Evolutionary conservation across 2,329 filamentous ascomycete species (phyloP), one percentile per base, ranked within the genome.

Genomic region (Moelleriella libera): DNA sequence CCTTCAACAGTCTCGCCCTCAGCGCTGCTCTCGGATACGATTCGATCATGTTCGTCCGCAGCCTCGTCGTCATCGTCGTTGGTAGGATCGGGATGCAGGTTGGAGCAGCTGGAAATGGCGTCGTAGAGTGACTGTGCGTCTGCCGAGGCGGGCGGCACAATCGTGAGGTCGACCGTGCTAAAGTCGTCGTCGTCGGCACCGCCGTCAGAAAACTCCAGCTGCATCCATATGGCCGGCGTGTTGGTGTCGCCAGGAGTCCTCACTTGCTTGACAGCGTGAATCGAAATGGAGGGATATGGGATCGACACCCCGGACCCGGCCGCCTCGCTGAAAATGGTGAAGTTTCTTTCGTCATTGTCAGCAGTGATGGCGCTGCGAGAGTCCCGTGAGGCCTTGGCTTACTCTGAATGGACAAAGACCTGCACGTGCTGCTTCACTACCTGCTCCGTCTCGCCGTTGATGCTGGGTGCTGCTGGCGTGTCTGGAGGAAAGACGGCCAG

Each of bases 51-150:
- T 40, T 70, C 68, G 5, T 72, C 67, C 6, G 74, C 74, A 1
- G 74, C 75, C 0, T 76, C 76, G 1, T 77, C 78, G 0, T 74
- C 74, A 7, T 74, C 76, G 3, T 72, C 76, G 8, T 70, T 67
- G n/a, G 69, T 68, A 0, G 80, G 79, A 55, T 88, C 84, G 0
- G 85, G 85, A 58, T 89, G 81, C 11, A 89, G 67, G 57, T 89
- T 83, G 4, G 84, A 84, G 64, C 85, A 89, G 28, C 74, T 74
- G 1, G 83, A 81, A 51, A 89, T 78, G 39, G 85, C 84, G 14
- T 76, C 72, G 64, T 80, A 89, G 32, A 87, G 70, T 47, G 72
- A 50, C 53, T 56, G 58, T 51, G 58, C 31, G 47, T 55, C 56
- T n/a, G 55, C 47, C 12, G 58, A 50, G 10, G 51, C 50, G 11